Base-by-base conservation (phyloP, 371 early-diverging fungal species). In the Mortierella sp. region DNA sequence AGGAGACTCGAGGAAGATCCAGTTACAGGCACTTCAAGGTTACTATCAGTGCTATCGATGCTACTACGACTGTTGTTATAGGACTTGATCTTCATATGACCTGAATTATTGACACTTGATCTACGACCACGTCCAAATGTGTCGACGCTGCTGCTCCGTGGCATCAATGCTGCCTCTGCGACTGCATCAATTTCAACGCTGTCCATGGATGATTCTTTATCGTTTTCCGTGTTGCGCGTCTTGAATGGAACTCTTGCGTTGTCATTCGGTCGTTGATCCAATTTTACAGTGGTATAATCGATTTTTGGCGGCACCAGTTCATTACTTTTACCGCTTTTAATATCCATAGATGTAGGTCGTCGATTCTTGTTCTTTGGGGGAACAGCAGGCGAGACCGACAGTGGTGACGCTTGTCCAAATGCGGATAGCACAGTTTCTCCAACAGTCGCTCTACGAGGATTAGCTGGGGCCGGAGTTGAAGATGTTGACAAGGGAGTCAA, bases 71-170 rank as follows among this genome's bases (percentile, higher is more conserved):
- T 63, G 43, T 37, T 45, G 54, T 32, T 43, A 17, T 28, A 2
- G 55, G 34, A 10, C 23, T 34, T 47, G 17, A 6, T 34, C 40
- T 42, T 49, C 56, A 42, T 37, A 13, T 43, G 13, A 3, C 37
- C 55, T 17, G 28, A 23, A 29, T 32, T 59, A 31, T 64, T 61
- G 37, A 76, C 31, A 67, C 68, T 70, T 7, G 68, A 63, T 40
- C 72, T 66, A n/a, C 68, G 71, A 29, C 64, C 64, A n/a, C 59
- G 63, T n/a, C 76, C 76, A 60, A 71, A 76, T 0, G 71, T 71
- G 35, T 60, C 56, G 13, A 61, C n/a, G 17, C 75, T 64, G 10
- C 55, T 45, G 17, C 31, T 59, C 23, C 58, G 35, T 23, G 34
- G 28, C 26, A 17, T 15, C 15, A 19, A 19, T 32, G 54, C n/a